These are phyloP conservation scores for Diospyros lotus DNA, from an alignment of 148 eudicot genomes.

Conservation along the genomic window DNA sequence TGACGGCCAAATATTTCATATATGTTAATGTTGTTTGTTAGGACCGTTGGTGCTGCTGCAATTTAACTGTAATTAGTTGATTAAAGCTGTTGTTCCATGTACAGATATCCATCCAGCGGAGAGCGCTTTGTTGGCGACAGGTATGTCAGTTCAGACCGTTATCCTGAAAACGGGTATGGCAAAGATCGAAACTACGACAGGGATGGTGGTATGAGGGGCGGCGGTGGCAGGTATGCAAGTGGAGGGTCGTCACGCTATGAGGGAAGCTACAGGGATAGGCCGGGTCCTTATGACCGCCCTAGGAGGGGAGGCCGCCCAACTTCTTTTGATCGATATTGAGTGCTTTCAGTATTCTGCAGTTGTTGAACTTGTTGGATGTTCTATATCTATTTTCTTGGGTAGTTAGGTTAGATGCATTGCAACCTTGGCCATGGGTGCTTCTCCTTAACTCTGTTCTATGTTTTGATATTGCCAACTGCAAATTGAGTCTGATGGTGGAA, in stretches of 20 bases:
- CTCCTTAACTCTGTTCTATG: no score
- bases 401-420: no score
- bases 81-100: neutral
- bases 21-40: neutral
- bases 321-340: slow-evolving; percentile 30
- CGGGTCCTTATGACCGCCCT: slow-evolving; percentile 36
- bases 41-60: neutral
- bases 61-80: neutral
- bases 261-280: slow-evolving; percentile 26
- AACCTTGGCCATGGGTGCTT: no score
- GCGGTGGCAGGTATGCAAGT: slow-evolving; percentile 14
- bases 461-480: no score
- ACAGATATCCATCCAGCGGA: slow-evolving; percentile 28
- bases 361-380: no score
- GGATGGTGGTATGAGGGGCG: slow-evolving; percentile 16
- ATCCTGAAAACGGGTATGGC: slow-evolving; percentile 24
- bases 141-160: slow-evolving; percentile 25
- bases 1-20: neutral
- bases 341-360: neutral
- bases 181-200: slow-evolving; percentile 27
- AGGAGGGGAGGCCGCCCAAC: slow-evolving; percentile 27
- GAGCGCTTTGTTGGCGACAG: slow-evolving; percentile 31
- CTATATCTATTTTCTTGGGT: no score
- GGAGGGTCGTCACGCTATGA: slow-evolving; percentile 24
- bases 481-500: no score